Base-by-base conservation (phyloP, 495 filamentous ascomycete species). In the Aspergillus wentii region DNA sequence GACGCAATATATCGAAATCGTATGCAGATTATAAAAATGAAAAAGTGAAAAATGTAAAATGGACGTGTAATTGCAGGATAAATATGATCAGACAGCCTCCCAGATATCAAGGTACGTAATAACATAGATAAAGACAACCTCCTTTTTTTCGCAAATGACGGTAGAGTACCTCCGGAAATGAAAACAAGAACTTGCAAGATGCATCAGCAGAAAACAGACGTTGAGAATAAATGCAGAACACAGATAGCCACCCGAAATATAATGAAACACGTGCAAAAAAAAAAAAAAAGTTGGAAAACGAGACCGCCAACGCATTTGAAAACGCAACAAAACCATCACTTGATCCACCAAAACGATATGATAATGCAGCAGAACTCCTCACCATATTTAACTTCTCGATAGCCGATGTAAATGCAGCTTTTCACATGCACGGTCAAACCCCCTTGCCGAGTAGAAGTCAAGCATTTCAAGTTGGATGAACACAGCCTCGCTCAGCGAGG, bases 51-150 rank as follows among this genome's bases (percentile, higher is more conserved):
- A 44, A 43, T 40, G 30, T 15, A 39, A 46, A 44, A 44, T 32
- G 23, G 43, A 33, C 46, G 48, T 48, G 19, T 52, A 48, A 6
- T 25, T 25, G 26, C 26, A 29, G 26, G 10, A 29, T 13, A 29
- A 13, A 29, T 5, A 6, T 69, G 57, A 71, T 71, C 65, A 71
- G 56, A 71, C 65, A 71, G 57, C 67, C 67, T 63, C 59, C 60
- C 65, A 64, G 38, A 38, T 50, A 42, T 48, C 10, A 44, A 34
- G 27, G 14, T 17, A 38, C 1, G 26, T 20, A 48, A 42, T n/a
- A 14, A 18, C 23, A 34, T 11, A 8, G 15, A 33, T 33, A 39
- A 39, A 54, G 23, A 44, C 19, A 29, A 30, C 45, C 51, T 49
- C 43, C 51, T 40, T 48, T 48, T 29, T 46, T 49, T 30, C 35